A percentile compares a stretch with the other conserved stretches of the same genome.
These are phyloP conservation scores for Saccharomyces pastorianus DNA, from an alignment of 1,139 yeast species.

Conservation along the genomic window DNA sequence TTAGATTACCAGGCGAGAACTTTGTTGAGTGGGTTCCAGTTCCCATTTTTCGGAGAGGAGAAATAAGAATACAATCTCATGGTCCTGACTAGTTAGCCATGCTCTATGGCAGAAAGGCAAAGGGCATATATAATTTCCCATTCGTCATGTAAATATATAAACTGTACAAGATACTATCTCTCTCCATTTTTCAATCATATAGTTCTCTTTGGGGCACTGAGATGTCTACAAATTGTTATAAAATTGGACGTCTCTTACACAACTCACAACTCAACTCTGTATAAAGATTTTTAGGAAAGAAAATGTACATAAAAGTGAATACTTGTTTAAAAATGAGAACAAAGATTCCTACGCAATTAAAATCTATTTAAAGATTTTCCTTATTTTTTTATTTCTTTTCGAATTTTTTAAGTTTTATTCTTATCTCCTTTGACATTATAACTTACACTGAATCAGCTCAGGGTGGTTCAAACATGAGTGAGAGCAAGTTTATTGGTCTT, in stretches of 20 bases:
- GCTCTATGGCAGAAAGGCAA: constrained; percentile 39
- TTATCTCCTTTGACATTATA: not conserved
- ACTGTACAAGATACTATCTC: not conserved
- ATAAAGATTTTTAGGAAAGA: not conserved
- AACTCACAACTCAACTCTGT: not conserved
- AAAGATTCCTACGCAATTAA: not conserved
- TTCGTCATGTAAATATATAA: constrained; percentile 9
- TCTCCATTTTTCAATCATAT: not conserved
- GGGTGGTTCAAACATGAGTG: constrained; percentile 31
- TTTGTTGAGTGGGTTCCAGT: constrained; percentile 70
- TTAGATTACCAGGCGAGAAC: constrained; percentile 89
- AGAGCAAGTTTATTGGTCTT: constrained; percentile 39
- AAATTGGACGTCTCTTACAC: not conserved
- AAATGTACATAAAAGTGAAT: constrained; percentile 3
- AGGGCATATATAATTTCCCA: constrained; percentile 16
- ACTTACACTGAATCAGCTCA: not conserved
- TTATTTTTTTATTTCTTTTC: not conserved
- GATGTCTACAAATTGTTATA: not conserved
- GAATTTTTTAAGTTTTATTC: not conserved
- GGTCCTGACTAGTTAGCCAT: not conserved
- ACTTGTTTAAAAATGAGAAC: constrained; percentile 1
- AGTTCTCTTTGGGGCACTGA: not conserved
- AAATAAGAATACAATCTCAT: not conserved
- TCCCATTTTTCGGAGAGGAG: constrained; percentile 47
- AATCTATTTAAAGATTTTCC: not conserved